phyloP scores from a whole-genome alignment of 306 rosid species.

The Pueraria montana region DNA sequence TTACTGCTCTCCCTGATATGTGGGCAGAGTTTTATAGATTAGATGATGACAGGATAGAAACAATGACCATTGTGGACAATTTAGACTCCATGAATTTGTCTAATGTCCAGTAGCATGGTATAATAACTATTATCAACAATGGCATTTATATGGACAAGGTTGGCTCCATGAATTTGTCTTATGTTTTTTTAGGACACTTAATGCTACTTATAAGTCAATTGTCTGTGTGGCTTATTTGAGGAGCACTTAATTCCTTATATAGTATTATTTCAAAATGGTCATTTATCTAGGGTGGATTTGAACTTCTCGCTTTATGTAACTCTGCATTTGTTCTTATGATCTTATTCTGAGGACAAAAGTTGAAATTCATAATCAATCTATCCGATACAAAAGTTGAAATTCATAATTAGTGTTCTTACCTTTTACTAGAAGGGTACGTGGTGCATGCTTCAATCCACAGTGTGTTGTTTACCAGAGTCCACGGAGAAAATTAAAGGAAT shows the following conservation, averaged over 20 bases:
- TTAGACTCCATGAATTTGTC: slow-evolving; percentile 37
- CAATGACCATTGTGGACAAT: slow-evolving; percentile 32
- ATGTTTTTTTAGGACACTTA: background rate
- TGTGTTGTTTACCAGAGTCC: no score
- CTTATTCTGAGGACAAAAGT: background rate
- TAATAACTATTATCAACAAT: background rate
- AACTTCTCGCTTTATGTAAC: background rate
- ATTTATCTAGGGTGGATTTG: no score
- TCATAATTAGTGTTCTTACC: no score
- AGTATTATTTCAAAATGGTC: no score
- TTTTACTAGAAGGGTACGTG: no score
- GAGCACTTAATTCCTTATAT: background rate
- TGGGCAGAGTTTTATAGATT: slow-evolving; percentile 34
- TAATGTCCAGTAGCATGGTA: no score
- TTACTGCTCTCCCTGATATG: slow-evolving; percentile 18
- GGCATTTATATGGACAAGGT: background rate
- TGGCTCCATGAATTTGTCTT: background rate
- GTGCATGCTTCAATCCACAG: background rate
- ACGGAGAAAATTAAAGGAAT: no score
- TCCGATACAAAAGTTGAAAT: no score
- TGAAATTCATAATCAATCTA: no score
- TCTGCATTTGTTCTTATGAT: background rate
- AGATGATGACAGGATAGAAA: slow-evolving; percentile 44
- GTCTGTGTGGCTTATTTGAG: background rate
- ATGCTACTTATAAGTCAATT: background rate